Evolutionary conservation across 306 rosid genomes (phyloP).

Genomic region (Sophora flavescens): DNA sequence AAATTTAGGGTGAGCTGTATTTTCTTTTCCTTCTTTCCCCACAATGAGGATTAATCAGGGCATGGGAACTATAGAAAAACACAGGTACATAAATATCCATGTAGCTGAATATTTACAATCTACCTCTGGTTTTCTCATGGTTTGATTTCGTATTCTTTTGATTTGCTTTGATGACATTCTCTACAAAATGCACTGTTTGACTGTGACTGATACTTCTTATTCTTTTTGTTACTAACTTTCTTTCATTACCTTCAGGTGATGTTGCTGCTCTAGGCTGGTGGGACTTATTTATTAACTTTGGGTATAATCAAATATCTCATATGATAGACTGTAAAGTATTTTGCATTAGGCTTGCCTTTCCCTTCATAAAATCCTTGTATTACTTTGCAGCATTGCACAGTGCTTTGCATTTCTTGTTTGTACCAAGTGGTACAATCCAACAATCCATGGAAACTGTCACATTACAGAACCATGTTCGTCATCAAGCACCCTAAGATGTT

Average conservation of each 20-base stretch:
- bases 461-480: slow-evolving; percentile 68
- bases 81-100: not conserved
- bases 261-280: slow-evolving; percentile 95
- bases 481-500: not conserved
- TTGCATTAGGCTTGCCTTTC: slow-evolving; percentile 28
- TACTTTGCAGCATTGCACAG: slow-evolving; percentile 84
- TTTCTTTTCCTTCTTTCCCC: not conserved
- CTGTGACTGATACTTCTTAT: not conserved
- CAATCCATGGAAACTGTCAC: slow-evolving; percentile 75
- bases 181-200: not conserved
- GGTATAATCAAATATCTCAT: slow-evolving; percentile 58
- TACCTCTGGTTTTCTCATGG: not conserved
- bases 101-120: not conserved
- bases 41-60: not conserved
- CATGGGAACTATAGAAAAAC: not conserved
- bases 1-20: not conserved
- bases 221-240: slow-evolving; percentile 26
- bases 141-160: slow-evolving; percentile 9
- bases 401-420: slow-evolving; percentile 96
- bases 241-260: slow-evolving; percentile 68
- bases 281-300: slow-evolving; percentile 91
- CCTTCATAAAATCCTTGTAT: slow-evolving; percentile 42
- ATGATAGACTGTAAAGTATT: slow-evolving; percentile 31
- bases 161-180: slow-evolving; percentile 11
- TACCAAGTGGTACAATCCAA: slow-evolving; percentile 96